A percentile compares a stretch with the other conserved stretches of the same genome.
Evolutionary conservation across 2,329 filamentous ascomycete genomes (phyloP).

Genomic region (Fusarium bulbicola): DNA sequence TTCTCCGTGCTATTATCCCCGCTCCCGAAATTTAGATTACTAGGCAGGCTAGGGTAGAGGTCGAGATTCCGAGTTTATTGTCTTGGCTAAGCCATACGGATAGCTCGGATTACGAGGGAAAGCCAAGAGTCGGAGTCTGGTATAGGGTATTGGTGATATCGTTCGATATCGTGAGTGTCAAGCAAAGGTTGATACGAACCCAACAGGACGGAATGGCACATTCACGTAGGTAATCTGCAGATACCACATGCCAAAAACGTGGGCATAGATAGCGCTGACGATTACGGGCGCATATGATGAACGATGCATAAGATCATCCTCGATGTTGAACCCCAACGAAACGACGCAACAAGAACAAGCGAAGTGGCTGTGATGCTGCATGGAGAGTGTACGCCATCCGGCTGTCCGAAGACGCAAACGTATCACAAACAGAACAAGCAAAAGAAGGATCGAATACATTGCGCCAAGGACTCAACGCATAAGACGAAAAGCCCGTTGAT

Average conservation of each 20-base stretch:
- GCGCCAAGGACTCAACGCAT: slow-evolving; percentile 12
- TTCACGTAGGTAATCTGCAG: slow-evolving; percentile 7
- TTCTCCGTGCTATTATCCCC: slow-evolving; percentile 21
- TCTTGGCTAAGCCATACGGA: slow-evolving; percentile 1
- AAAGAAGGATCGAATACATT: slow-evolving; percentile 26
- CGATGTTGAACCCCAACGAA: slow-evolving; percentile 1
- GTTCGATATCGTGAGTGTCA: not conserved
- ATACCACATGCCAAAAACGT: slow-evolving; percentile 22
- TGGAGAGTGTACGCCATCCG: slow-evolving; percentile 19
- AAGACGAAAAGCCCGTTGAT: not conserved
- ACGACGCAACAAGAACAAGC: not conserved
- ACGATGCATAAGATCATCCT: slow-evolving; percentile 1
- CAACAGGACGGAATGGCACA: not conserved
- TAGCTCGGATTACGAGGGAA: not conserved
- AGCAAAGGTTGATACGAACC: not conserved
- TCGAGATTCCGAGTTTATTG: not conserved
- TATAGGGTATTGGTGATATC: not conserved
- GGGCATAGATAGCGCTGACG: slow-evolving; percentile 1
- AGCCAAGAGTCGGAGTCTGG: not conserved
- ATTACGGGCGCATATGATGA: not conserved
- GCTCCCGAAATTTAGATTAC: slow-evolving; percentile 33
- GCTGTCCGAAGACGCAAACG: slow-evolving; percentile 13
- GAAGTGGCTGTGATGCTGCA: not conserved
- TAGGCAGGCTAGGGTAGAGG: not conserved
- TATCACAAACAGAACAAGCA: slow-evolving; percentile 24